Percentiles rank a stretch among this genome's conserved stretches.
phyloP scores from a whole-genome alignment of 371 early-diverging fungal species.

The Mortierella sp. region DNA sequence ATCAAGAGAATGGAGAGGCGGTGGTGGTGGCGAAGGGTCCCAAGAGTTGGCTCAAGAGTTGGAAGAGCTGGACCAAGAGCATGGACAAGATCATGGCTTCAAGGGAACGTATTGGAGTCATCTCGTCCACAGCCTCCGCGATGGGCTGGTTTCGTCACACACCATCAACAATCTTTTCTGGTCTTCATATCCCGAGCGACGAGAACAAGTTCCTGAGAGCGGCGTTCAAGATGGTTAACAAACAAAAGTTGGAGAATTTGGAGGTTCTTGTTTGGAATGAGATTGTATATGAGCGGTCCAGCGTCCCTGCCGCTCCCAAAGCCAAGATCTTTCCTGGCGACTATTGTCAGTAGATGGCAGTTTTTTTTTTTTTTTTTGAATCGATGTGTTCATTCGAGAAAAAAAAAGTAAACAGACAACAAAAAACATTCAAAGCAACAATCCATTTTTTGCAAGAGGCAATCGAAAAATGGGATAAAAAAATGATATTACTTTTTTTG shows the following conservation, averaged over 20 bases:
- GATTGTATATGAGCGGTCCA: neutral
- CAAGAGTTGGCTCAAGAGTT: neutral
- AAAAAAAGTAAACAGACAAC: too few relatives aligned
- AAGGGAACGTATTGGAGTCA: neutral
- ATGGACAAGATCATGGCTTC: neutral
- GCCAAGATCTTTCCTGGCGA: neutral
- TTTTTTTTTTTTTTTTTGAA: too few relatives aligned
- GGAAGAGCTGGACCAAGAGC: neutral
- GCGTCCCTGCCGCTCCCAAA: neutral
- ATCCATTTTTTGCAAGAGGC: too few relatives aligned
- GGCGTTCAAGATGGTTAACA: neutral
- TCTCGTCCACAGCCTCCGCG: neutral
- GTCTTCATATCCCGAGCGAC: neutral
- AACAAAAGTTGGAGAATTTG: neutral
- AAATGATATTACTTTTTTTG: constrained; percentile 10
- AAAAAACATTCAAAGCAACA: too few relatives aligned
- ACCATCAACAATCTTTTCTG: neutral
- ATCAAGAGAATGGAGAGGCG: neutral
- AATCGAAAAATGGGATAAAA: neutral
- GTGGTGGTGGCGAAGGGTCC: neutral
- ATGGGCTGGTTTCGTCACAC: neutral
- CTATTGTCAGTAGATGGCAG: neutral
- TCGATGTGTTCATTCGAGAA: too few relatives aligned
- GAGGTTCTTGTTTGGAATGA: neutral
- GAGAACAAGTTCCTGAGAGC: neutral